These are phyloP conservation scores for Wickerhamomyces ciferrii DNA, from an alignment of 805 yeast genomes.

Conservation along the genomic window DNA sequence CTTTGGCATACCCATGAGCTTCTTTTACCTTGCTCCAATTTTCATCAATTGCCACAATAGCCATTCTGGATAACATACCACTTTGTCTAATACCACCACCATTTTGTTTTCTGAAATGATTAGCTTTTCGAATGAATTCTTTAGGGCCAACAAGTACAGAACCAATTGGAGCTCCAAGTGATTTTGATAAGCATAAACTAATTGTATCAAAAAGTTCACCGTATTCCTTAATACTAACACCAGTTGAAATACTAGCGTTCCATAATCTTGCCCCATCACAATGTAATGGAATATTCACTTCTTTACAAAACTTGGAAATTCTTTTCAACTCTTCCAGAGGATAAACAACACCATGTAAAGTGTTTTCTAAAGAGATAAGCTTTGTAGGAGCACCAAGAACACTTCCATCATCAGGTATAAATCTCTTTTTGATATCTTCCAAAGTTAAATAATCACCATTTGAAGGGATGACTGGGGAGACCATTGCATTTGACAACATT, in stretches of 20 bases:
- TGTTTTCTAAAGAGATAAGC: conserved; percentile 81
- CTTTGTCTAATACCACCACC: conserved; percentile 95
- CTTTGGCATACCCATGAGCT: conserved; percentile 46
- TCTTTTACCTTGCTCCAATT: conserved; percentile 45
- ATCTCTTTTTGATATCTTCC: conserved; percentile 66
- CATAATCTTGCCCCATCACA: conserved; percentile 95
- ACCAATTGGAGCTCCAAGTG: conserved; percentile 93
- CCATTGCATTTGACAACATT: conserved; percentile 87
- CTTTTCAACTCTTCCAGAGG: conserved; percentile 75
- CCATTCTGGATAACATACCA: conserved; percentile 79
- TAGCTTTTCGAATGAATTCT: conserved; percentile 59
- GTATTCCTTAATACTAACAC: conserved; percentile 52
- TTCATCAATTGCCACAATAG: conserved; percentile 65
- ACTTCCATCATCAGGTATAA: conserved; percentile 70
- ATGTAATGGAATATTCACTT: conserved; percentile 57
- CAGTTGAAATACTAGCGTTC: conserved; percentile 75
- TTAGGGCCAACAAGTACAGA: conserved; percentile 72
- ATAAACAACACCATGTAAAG: conserved; percentile 74
- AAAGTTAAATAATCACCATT: conserved; percentile 75
- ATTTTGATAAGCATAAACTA: conserved; percentile 83
- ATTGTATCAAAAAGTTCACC: conserved; percentile 80
- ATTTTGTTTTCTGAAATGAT: conserved; percentile 83
- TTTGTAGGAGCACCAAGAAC: conserved; percentile 87
- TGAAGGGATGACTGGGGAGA: conserved; percentile 70
- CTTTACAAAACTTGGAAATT: conserved; percentile 66